Evolutionary conservation across 345 rosid genomes (phyloP), one percentile per base, ranked within the genome.

Genomic region (Gynandropsis gynandra): DNA sequence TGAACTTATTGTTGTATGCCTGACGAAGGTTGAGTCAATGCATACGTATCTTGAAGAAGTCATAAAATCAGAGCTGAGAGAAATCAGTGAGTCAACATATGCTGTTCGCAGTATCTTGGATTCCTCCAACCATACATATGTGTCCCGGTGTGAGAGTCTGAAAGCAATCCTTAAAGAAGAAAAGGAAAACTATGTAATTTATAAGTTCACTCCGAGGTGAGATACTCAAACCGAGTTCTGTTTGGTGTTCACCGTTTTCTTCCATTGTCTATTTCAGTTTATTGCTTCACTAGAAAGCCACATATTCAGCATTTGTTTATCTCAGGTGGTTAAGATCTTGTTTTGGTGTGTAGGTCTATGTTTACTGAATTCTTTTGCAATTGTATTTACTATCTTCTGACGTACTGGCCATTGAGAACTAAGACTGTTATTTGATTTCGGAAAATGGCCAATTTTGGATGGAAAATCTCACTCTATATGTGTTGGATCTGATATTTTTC

Each of bases 181-280:
- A 38, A 59, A 24, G 58, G 84, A 90, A 51, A 81, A 68, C 35
- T 79, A 75, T 15, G 44, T 62, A 49, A 63, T 90, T 33, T 90
- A 86, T 61, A 90, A 73, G 67, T 87, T 90, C 53, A 74, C 74
- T 68, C 54, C 71, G 54, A 81, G 94, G 97, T 86, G 73, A 56
- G 11, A 35, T 42, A 43, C 42, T 9, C 15, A 66, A 47, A 52
- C 18, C 8, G 34, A 17, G 27, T 39, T 43, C 36, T 50, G 34
- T 37, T 18, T 4, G 4, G 16, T 42, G 47, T 13, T 42, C 4
- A 0, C 9, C 47, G 5, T 12, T 14, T 5, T 13, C 9, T n/a
- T 6, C 47, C 47, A 3, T 8, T 42, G 47, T 5, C 10, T 42
- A 42, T 42, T 42, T 16, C 3, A 9, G 47, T 36, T 36, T 36